Percentiles rank a stretch among this genome's conserved stretches.
Conservation (phyloP, 768 basidiomycete genomes). For the Trametes meyenii region DNA sequence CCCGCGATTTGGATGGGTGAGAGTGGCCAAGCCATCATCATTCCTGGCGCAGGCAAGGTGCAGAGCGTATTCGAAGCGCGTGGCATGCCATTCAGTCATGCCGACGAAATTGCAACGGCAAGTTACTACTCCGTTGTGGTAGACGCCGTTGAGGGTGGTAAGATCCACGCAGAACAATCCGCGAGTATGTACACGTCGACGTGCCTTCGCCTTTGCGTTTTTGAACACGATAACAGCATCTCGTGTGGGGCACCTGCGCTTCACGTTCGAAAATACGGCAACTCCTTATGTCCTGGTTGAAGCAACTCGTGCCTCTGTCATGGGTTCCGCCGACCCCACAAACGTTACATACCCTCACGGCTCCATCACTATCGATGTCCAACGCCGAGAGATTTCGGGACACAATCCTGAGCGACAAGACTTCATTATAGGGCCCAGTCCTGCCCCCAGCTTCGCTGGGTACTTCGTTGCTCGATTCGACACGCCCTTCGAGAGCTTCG, state of each 20-base stretch:
- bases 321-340: conserved; percentile 51
- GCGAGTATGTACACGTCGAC: conserved; percentile 50
- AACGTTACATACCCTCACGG: conserved; percentile 61
- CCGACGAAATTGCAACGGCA: conserved; percentile 53
- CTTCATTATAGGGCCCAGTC: conserved; percentile 61
- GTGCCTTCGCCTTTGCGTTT: conserved; percentile 3
- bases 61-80: conserved; percentile 59
- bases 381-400: conserved; percentile 56
- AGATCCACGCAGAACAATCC: conserved; percentile 56
- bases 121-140: conserved; percentile 61
- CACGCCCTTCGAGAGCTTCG: conserved; percentile 46
- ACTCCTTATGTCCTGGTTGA: conserved; percentile 67
- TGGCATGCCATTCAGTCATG: conserved; percentile 54
- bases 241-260: conserved; percentile 72
- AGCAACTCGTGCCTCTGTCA: conserved; percentile 62
- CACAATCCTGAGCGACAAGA: conserved; percentile 73
- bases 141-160: conserved; percentile 50
- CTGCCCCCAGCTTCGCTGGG: conserved; percentile 37
- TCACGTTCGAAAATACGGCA: conserved; percentile 55
- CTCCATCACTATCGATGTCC: conserved; percentile 47
- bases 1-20: conserved; percentile 93
- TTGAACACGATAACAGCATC: conserved; percentile 51
- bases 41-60: conserved; percentile 57
- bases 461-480: conserved; percentile 67
- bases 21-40: conserved; percentile 62